Evolutionary conservation across 2,329 filamentous ascomycete genomes (phyloP), one percentile per base, ranked within the genome.

Genomic region (Aspergillus nomiae): DNA sequence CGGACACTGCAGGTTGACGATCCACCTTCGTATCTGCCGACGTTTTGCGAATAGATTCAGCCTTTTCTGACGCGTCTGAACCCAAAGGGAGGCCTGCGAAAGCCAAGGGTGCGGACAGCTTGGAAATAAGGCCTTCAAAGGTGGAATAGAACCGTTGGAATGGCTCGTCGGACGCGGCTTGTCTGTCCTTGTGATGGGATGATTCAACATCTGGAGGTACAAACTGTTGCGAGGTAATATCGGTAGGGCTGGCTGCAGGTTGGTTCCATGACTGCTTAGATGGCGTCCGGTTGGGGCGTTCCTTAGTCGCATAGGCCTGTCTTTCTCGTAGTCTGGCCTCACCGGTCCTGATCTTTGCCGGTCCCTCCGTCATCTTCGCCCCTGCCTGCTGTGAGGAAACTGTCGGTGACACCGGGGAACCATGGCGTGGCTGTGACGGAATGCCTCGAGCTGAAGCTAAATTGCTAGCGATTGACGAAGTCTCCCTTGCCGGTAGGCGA

Each of bases 121-220:
- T 91, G 65, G 92, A 95, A 73, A 98, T 92, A 55, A 97, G 86
- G 59, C 87, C 92, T 60, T 94, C 93, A 72, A 97, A 97, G 1
- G 92, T 93, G 63, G 86, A 94, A 79, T 98, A 99, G 79, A 98
- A 99, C 59, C 89, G 88, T 8, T 92, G 87, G 74, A 97, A 99
- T 7, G 92, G 90, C 61, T 94, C 93, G 36, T 96, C 92, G 1
- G 79, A 72, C 8, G 69, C 53, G 14, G 74, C 65, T 26, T 64
- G 66, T 34, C 63, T 68, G 36, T 67, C 58, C 28, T 65, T 70
- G 11, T 56, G 58, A 24, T 55, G 67, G 45, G 65, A 41, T 4
- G 68, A 32, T 55, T 79, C 75, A n/a, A 71, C 70, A 2, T 76
- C 69, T 10, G 73, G 43, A 4, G 73, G 73, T 21, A 72, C 71